phyloP scores from a whole-genome alignment of 1,139 yeast genomes.

The Magnusiomyces paraingens region DNA sequence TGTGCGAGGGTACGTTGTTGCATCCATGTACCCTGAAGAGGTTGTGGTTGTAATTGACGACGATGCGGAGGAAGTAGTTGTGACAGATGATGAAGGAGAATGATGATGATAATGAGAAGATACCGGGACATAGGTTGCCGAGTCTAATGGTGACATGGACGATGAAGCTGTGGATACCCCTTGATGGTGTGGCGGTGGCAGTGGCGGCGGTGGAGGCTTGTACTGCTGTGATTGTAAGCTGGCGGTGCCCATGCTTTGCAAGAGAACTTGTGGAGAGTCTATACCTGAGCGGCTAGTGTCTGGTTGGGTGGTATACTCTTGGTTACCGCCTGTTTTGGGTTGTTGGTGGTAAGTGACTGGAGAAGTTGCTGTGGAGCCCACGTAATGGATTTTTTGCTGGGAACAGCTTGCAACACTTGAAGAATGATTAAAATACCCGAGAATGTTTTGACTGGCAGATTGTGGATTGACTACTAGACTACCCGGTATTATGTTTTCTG shows the following conservation, averaged over 20 bases:
- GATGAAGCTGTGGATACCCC: not conserved
- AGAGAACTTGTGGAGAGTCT: not conserved
- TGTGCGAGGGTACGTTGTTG: not conserved
- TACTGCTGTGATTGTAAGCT: not conserved
- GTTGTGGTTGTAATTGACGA: no score
- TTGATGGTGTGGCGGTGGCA: not conserved
- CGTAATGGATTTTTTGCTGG: no score
- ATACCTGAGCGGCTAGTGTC: not conserved
- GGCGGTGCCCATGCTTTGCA: not conserved
- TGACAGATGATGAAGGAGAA: not conserved
- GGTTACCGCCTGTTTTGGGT: not conserved
- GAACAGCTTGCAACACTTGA: no score
- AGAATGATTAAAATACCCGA: not conserved
- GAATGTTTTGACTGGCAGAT: not conserved
- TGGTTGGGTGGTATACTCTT: not conserved
- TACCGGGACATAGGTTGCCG: not conserved
- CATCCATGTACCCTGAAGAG: not conserved
- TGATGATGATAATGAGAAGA: not conserved
- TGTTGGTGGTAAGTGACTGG: not conserved
- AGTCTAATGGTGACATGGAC: conserved; percentile 6
- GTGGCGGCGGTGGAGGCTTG: not conserved
- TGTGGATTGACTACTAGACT: not conserved
- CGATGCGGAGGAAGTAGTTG: not conserved
- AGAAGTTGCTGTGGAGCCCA: not conserved
- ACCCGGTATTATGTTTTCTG: not conserved